phyloP scores from a whole-genome alignment of 2,329 filamentous ascomycete species.

The Lasiodiplodia citricola region DNA sequence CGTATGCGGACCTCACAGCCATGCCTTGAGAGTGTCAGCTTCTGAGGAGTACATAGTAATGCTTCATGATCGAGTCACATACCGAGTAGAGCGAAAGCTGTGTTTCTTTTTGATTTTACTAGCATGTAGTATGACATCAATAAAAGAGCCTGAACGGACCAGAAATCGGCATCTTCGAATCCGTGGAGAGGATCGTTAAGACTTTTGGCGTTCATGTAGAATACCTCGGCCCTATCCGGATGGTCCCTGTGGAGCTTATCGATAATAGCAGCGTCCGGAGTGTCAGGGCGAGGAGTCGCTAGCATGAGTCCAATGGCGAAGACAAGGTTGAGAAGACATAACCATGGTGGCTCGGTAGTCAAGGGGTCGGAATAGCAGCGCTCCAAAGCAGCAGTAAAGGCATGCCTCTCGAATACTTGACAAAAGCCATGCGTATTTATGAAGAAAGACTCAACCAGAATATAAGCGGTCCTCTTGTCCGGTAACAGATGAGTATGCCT shows the following conservation, averaged over 20 bases:
- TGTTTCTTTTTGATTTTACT: constrained; percentile 65
- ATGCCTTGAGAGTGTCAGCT: constrained; percentile 52
- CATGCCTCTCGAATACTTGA: constrained; percentile 61
- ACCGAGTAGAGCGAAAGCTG: constrained; percentile 67
- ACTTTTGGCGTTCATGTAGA: constrained; percentile 65
- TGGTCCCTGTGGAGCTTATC: constrained; percentile 56
- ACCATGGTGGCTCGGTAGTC: constrained; percentile 54
- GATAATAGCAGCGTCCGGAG: constrained; percentile 57
- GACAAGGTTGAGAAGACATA: constrained; percentile 66
- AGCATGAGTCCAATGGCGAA: constrained; percentile 68
- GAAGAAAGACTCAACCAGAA: constrained; percentile 66
- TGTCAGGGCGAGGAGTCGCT: constrained; percentile 59
- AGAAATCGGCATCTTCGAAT: constrained; percentile 68
- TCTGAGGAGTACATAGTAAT: not conserved
- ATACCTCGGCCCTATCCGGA: constrained; percentile 63
- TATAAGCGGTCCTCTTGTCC: constrained; percentile 58
- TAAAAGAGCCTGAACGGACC: constrained; percentile 67
- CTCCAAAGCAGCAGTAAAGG: constrained; percentile 58
- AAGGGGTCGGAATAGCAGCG: constrained; percentile 62
- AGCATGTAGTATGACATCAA: constrained; percentile 71
- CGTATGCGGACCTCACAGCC: constrained; percentile 67
- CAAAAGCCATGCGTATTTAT: constrained; percentile 67
- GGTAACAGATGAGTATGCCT: constrained; percentile 61
- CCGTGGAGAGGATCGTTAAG: constrained; percentile 56
- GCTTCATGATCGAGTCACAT: constrained; percentile 29